A percentile compares a stretch with the other conserved stretches of the same genome.
These are phyloP conservation scores for Pseudogymnoascus sp. DNA, from an alignment of 2,329 filamentous ascomycete species.

Conservation along the genomic window DNA sequence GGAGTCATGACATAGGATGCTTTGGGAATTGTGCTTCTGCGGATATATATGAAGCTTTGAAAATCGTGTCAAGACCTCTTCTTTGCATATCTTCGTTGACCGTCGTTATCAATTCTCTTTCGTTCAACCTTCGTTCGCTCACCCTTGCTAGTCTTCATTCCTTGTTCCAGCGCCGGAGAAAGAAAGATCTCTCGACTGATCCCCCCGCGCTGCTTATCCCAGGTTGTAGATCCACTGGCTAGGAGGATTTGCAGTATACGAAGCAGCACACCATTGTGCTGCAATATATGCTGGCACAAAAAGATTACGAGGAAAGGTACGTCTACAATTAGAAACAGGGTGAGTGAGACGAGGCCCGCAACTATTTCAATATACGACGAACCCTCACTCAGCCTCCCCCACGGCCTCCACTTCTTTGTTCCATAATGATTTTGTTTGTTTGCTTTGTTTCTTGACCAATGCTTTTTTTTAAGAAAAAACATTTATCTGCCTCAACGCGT, in stretches of 20 bases:
- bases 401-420: background rate
- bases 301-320: background rate
- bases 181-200: background rate
- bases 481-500: background rate
- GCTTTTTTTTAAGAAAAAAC: background rate
- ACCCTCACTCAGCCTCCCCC: background rate
- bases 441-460: background rate
- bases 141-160: background rate
- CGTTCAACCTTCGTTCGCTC: background rate
- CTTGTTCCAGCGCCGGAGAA: background rate
- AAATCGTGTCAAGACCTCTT: background rate
- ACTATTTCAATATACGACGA: constrained; percentile 3
- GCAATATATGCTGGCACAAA: background rate
- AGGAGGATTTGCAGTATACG: background rate
- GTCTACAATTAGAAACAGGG: constrained; percentile 1
- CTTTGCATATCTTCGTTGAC: background rate
- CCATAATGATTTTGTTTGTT: background rate
- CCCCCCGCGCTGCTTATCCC: background rate
- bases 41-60: background rate
- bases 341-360: background rate
- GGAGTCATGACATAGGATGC: background rate
- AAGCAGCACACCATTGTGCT: background rate
- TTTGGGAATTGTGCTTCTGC: background rate
- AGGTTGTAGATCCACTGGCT: background rate
- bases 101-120: background rate